Conservation (phyloP, 805 yeast species). For the Ogataea allantospora region DNA sequence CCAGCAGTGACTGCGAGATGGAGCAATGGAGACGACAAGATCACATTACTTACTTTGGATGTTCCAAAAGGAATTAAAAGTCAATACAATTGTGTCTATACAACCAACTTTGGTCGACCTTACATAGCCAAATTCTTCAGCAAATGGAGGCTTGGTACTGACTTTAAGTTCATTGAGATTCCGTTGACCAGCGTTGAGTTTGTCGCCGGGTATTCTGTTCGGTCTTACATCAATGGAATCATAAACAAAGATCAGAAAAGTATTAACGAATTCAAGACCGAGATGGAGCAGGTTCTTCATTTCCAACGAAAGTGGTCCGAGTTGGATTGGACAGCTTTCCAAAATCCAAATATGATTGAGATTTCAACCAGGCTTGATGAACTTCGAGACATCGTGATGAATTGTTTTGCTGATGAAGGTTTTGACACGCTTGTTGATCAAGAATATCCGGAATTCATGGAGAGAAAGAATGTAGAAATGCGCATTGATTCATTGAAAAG, state of each 20-base stretch:
- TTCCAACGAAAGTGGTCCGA: conserved; percentile 45
- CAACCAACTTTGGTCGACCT: conserved; percentile 25
- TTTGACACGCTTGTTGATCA: conserved; percentile 14
- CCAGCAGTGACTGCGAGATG: conserved; percentile 57
- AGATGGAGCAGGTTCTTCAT: conserved; percentile 36
- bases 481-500: conserved; percentile 57
- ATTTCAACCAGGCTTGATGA: conserved; percentile 38
- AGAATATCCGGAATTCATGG: conserved; percentile 36
- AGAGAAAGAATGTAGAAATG: conserved; percentile 43
- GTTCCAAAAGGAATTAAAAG: conserved; percentile 29
- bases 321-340: conserved; percentile 37
- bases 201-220: conserved; percentile 39
- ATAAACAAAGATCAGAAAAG: conserved; percentile 38
- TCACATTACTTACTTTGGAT: conserved; percentile 45
- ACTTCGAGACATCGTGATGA: conserved; percentile 22
- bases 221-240: conserved; percentile 34
- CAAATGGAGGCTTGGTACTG: conserved; percentile 26
- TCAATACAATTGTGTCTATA: conserved; percentile 23
- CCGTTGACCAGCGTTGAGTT: conserved; percentile 43
- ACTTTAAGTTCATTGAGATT: conserved; percentile 36
- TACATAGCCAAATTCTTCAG: conserved; percentile 39
- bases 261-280: conserved; percentile 36
- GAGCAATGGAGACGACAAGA: conserved; percentile 31
- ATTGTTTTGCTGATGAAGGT: conserved; percentile 30
- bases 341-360: conserved; percentile 37